These are phyloP conservation scores for Microascus cirrosus DNA, from an alignment of 2,329 filamentous ascomycete species.

Conservation along the genomic window DNA sequence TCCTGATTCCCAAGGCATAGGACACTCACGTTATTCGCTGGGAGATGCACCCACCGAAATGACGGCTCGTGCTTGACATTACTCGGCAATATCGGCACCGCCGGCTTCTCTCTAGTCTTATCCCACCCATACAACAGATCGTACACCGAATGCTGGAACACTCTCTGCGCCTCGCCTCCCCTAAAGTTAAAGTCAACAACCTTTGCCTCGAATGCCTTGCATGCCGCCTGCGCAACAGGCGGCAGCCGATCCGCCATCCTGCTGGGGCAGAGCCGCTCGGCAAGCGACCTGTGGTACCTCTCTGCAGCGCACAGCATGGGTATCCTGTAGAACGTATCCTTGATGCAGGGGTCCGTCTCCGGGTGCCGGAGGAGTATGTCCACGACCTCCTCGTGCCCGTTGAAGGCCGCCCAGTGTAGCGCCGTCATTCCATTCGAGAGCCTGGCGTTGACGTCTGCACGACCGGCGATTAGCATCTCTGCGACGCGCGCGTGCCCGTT, in stretches of 20 bases:
- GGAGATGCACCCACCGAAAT: conserved; percentile 4
- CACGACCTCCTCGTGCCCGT: conserved; percentile 17
- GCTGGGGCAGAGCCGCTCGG: neutral
- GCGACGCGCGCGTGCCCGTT: conserved; percentile 4
- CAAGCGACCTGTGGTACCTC: neutral
- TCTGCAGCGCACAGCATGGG: conserved; percentile 4
- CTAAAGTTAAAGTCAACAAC: conserved; percentile 4
- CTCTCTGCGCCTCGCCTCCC: neutral
- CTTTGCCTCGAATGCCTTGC: conserved; percentile 1
- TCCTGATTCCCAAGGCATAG: neutral
- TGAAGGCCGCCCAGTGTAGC: conserved; percentile 19
- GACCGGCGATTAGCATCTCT: conserved; percentile 15
- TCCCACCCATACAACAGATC: conserved; percentile 3
- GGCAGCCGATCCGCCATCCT: neutral
- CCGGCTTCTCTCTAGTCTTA: neutral
- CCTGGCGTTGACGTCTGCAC: conserved; percentile 16
- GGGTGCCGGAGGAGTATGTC: conserved; percentile 7
- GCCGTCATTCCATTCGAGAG: conserved; percentile 18
- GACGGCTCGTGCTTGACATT: conserved; percentile 5
- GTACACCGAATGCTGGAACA: conserved; percentile 2
- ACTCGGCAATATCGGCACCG: neutral
- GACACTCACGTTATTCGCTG: conserved; percentile 3
- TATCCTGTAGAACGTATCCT: conserved; percentile 2
- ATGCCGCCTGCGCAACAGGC: neutral
- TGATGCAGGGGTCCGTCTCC: neutral